Base-by-base conservation (phyloP, 805 yeast species). In the Lipomyces spencermartinsiae region DNA sequence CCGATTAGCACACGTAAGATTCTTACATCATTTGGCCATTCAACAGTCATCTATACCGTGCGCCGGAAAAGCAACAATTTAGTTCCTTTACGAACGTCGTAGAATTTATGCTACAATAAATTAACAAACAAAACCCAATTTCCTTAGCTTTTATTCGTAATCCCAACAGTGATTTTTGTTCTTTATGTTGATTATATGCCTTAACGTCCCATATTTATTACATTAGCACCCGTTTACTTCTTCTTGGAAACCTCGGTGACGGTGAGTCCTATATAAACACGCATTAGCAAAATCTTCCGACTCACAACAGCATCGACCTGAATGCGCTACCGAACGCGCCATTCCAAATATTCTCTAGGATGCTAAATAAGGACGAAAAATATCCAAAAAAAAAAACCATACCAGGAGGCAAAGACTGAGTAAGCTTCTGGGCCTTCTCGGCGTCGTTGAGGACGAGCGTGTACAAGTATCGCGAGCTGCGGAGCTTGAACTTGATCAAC, bases 401-500 rank as follows among this genome's bases (percentile, higher is more conserved):
- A 68, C 80, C 77, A 82, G 99, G 97, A 83, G 98, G 98, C 80
- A 95, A 87, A 80, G 98, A 91, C 87, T 93, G 97, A 81, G 91
- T 89, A 85, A 95, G 88, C 88, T 95, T 95, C 90, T 91, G 89
- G 80, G 98, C 98, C 89, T 93, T 93, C 83, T 92, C 90, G 80
- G 92, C 90, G 83, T 95, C 98, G 86, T 90, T 88, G 80, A 95
- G 94, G 77, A 91, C 91, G 84, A 94, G 87, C 78, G 99, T 95
- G 91, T 95, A 95, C 81, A 92, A 89, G 87, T 91, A 83, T 83
- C 87, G 92, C 74, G 97, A 80, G 83, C 98, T 97, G 89, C 98
- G 93, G 80, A 95, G 92, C 91, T 95, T 95, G 93, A 95, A 95
- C 86, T 95, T 95, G 86, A 97, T 93, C 85, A 91, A 95, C 85